Base-by-base conservation (phyloP, 179 eudicot genomes). In the Amaranthus tricolor region DNA sequence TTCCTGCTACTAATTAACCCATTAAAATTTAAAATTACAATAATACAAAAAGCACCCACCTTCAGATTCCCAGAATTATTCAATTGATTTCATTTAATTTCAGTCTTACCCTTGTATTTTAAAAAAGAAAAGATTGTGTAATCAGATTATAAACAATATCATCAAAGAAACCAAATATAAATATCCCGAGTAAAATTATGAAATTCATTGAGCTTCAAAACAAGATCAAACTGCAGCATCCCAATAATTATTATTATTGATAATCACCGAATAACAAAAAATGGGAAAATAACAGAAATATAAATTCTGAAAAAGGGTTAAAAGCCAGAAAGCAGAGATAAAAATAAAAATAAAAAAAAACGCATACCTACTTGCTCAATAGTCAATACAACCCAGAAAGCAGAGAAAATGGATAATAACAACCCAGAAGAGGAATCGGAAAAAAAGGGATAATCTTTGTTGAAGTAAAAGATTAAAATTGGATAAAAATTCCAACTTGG, bases 391-490 rank as follows among this genome's bases (percentile, higher is more conserved):
- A 62, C 54, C 13, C 67, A 71, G n/a, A 51, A 11, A 59, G 9
- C 20, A 43, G 58, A 71, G 8, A 67, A 19, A 47, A 40, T 58
- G 9, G 58, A 73, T 64, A 48, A 24, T 31, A 5, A 48, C 49
- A 60, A 66, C 59, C 53, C 81, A 50, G 60, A 66, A 31, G 9
- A 53, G 17, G 40, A 53, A 47, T 9, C 43, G 44, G 24, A 11
- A 24, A 40, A 68, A 74, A 45, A 68, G 40, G 59, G 13, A 24
- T 40, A 50, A 54, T 63, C 49, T 75, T 74, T 63, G 49, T 70
- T 62, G 19, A 62, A 69, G 64, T 79, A 68, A 70, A 75, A 69
- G 72, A 49, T 48, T 64, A 5, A 49, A 20, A 44, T 45, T 19
- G 4, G 16, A 65, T 64, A 54, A 70, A 70, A 54, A 53, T 62